Evolutionary conservation across 2,329 filamentous ascomycete genomes (phyloP).

Genomic region (Sarocladiaceae sp.): DNA sequence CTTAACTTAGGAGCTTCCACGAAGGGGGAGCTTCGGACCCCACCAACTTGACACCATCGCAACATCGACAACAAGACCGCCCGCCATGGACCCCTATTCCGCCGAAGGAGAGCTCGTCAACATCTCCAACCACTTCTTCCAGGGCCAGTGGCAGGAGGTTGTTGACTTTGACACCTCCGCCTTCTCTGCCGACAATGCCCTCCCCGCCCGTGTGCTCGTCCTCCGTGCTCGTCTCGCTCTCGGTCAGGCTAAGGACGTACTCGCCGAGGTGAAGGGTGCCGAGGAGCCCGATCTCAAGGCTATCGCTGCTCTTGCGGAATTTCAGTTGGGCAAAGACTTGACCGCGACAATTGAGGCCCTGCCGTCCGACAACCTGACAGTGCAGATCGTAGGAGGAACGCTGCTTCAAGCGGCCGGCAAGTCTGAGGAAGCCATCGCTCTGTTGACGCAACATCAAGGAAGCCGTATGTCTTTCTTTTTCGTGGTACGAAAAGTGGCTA

Average conservation of each 20-base stretch:
- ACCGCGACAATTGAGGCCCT: slow-evolving; percentile 60
- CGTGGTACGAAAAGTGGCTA: slow-evolving; percentile 15
- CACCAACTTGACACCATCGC: slow-evolving; percentile 11
- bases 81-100: slow-evolving; percentile 60
- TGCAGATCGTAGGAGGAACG: slow-evolving; percentile 77
- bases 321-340: slow-evolving; percentile 53
- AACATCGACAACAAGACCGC: slow-evolving; percentile 20
- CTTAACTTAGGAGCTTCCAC: slow-evolving; percentile 7
- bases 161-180: slow-evolving; percentile 77
- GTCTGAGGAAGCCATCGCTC: slow-evolving; percentile 75
- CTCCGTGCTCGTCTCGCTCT: slow-evolving; percentile 79
- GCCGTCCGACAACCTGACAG: slow-evolving; percentile 66
- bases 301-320: slow-evolving; percentile 69
- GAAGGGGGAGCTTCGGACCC: not conserved
- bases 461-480: slow-evolving; percentile 55
- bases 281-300: slow-evolving; percentile 67
- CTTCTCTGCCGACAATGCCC: slow-evolving; percentile 71
- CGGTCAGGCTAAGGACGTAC: slow-evolving; percentile 67
- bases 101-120: slow-evolving; percentile 66
- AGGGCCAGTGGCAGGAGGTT: slow-evolving; percentile 81
- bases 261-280: slow-evolving; percentile 60
- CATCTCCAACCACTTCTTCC: slow-evolving; percentile 64
- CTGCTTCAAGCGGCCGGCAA: slow-evolving; percentile 74
- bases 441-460: slow-evolving; percentile 78
- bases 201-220: slow-evolving; percentile 70